Conservation (phyloP, 139 green algal species). For the Pleodorina starrii region DNA sequence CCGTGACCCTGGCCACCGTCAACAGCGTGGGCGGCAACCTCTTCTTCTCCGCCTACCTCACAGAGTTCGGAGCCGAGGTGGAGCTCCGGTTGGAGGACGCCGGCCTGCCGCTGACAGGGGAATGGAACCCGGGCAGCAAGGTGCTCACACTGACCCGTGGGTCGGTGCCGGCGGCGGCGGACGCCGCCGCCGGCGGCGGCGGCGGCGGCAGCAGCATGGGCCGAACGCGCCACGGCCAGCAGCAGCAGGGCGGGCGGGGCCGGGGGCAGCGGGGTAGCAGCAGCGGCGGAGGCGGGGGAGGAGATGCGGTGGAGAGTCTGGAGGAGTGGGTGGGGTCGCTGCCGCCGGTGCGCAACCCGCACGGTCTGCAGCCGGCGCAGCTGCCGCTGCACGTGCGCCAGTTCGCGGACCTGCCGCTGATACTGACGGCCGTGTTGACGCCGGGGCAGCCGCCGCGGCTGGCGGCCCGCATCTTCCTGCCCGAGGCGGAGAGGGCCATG, state of each 20-base stretch:
- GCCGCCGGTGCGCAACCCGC: slow-evolving; percentile 52
- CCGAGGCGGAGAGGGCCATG: not conserved
- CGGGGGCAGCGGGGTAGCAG: not conserved
- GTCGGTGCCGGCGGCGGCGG: not conserved
- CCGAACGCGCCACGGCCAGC: not conserved
- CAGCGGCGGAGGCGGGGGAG: not conserved
- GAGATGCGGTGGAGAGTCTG: not conserved
- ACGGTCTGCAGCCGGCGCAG: slow-evolving; percentile 37
- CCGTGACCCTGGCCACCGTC: slow-evolving; percentile 52
- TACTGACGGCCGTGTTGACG: slow-evolving; percentile 10
- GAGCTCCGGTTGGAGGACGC: slow-evolving; percentile 29
- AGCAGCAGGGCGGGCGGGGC: not conserved
- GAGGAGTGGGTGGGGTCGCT: slow-evolving; percentile 47
- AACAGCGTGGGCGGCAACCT: slow-evolving; percentile 73
- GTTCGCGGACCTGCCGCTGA: slow-evolving; percentile 12
- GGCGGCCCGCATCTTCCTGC: not conserved
- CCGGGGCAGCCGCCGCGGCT: slow-evolving; percentile 16
- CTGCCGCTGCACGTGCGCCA: slow-evolving; percentile 57
- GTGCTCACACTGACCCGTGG: slow-evolving; percentile 44
- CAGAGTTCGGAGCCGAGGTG: slow-evolving; percentile 68
- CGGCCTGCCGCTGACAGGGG: slow-evolving; percentile 47
- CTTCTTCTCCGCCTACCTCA: slow-evolving; percentile 88
- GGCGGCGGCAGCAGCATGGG: not conserved
- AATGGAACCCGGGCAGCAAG: slow-evolving; percentile 21
- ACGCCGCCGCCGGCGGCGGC: slow-evolving; percentile 14